phyloP scores from a whole-genome alignment of 2,329 filamentous ascomycete genomes.

The Celoporthe dispersa region DNA sequence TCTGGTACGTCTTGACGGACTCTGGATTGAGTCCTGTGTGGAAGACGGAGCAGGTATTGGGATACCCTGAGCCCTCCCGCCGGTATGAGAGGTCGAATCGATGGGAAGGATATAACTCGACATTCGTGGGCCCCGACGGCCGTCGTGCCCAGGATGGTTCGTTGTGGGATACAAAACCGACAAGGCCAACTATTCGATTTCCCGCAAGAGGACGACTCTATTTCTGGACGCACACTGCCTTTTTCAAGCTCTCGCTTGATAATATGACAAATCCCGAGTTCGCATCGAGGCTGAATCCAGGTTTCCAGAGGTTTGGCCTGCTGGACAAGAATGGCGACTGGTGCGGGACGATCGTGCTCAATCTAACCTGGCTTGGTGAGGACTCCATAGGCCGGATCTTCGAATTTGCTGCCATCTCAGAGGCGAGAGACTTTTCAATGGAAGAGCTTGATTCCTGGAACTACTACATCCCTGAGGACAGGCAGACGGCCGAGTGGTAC shows the following conservation, averaged over 20 bases:
- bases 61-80: background rate
- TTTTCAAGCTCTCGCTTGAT: constrained; percentile 7
- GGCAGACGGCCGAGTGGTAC: background rate
- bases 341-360: constrained; percentile 10
- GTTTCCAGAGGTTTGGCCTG: constrained; percentile 4
- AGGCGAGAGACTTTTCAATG: constrained; percentile 5
- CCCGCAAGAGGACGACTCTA: background rate
- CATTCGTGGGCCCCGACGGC: background rate
- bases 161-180: background rate
- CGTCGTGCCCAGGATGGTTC: background rate
- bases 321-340: background rate
- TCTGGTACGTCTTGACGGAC: constrained; percentile 4
- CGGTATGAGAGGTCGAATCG: background rate
- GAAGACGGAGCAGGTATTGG: background rate
- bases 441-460: constrained; percentile 8
- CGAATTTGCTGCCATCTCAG: constrained; percentile 11
- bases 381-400: background rate
- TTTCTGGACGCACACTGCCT: constrained; percentile 13
- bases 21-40: background rate
- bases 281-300: background rate
- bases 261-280: background rate
- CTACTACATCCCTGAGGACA: constrained; percentile 7
- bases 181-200: background rate
- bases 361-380: background rate
- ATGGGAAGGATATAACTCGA: constrained; percentile 8